These are phyloP conservation scores for Daedaleopsis nitida DNA, from an alignment of 768 basidiomycete genomes.

Conservation along the genomic window DNA sequence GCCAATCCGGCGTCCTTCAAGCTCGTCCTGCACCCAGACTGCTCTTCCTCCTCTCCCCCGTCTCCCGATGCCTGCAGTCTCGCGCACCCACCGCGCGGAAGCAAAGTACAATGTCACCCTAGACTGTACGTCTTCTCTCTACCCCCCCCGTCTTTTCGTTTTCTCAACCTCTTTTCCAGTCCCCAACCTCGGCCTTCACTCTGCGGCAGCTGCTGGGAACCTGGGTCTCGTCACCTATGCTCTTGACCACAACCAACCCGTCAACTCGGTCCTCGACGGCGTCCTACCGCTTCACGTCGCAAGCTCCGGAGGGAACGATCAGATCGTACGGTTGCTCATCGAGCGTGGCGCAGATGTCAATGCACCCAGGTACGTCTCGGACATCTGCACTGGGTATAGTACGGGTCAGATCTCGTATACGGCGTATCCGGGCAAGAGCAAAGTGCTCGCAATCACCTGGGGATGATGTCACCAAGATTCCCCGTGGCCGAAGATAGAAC, in stretches of 20 bases:
- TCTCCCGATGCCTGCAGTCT: constrained; percentile 36
- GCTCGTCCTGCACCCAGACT: neutral
- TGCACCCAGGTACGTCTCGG: constrained; percentile 71
- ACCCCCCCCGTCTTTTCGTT: neutral
- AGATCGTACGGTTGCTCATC: constrained; percentile 86
- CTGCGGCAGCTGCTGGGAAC: constrained; percentile 83
- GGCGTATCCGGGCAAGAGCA: too few species aligned
- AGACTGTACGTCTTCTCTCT: constrained; percentile 42
- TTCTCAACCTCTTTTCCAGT: constrained; percentile 43
- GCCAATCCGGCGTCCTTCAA: neutral
- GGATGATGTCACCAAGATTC: too few species aligned
- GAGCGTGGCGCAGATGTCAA: constrained; percentile 98
- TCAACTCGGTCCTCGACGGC: constrained; percentile 94
- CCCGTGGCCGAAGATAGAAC: too few species aligned
- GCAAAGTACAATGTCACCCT: constrained; percentile 56
- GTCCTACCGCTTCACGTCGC: constrained; percentile 97
- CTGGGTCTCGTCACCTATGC: constrained; percentile 93
- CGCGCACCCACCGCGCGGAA: constrained; percentile 42
- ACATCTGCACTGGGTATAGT: constrained; percentile 6
- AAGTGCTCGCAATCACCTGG: too few species aligned
- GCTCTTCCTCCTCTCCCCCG: neutral
- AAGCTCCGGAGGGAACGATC: constrained; percentile 85
- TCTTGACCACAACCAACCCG: constrained; percentile 89
- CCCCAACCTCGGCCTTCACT: constrained; percentile 74
- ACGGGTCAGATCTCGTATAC: too few species aligned